A percentile compares a stretch with the other conserved stretches of the same genome.
Evolutionary conservation across 495 filamentous ascomycete species (phyloP).

Genomic region (Astrothelium subdiscretum): DNA sequence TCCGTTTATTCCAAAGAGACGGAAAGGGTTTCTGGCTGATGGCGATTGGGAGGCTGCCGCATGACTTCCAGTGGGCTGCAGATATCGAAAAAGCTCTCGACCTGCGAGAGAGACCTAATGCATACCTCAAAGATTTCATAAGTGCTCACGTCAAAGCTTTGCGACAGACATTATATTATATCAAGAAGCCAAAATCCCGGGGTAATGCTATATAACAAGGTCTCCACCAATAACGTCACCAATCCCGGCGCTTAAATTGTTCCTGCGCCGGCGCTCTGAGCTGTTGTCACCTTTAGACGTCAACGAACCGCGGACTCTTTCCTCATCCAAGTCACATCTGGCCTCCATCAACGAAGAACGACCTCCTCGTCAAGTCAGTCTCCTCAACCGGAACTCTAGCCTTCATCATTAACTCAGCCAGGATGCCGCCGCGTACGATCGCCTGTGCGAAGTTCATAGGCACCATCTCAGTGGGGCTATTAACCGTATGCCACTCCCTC

Average conservation of each 20-base stretch:
- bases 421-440: conserved; percentile 58
- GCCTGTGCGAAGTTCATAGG: conserved; percentile 80
- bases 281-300: neutral
- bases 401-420: conserved; percentile 6
- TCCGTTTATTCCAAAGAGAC: neutral
- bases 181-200: neutral
- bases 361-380: too few species aligned
- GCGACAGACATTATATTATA: neutral
- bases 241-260: neutral
- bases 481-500: conserved; percentile 53
- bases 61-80: neutral
- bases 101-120: neutral
- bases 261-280: neutral
- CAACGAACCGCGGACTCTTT: neutral
- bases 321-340: neutral
- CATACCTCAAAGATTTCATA: neutral
- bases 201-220: neutral
- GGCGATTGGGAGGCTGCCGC: neutral
- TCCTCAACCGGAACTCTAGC: neutral
- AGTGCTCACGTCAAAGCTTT: neutral
- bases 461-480: conserved; percentile 70
- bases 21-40: neutral
- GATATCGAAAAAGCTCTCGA: neutral
- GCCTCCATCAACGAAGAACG: too few species aligned
- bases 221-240: conserved; percentile 1